Evolutionary conservation across 75 land plant species (phyloP).

Genomic region (Cryptomeria japonica): DNA sequence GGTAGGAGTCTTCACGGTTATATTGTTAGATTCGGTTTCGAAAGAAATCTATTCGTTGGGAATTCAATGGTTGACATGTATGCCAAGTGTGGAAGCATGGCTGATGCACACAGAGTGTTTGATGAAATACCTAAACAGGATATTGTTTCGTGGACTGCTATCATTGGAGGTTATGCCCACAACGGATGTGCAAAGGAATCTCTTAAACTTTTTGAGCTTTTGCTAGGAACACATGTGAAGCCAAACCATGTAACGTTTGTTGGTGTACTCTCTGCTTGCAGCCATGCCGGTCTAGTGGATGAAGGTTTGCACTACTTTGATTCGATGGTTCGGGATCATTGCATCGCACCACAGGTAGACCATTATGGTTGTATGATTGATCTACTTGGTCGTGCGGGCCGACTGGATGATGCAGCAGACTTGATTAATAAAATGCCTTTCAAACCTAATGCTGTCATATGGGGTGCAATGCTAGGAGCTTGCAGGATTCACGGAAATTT

Average conservation of each 20-base stretch:
- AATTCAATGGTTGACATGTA: conserved; percentile 54
- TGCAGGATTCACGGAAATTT: conserved; percentile 13
- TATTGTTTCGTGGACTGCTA: conserved; percentile 27
- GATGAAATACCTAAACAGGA: conserved; percentile 22
- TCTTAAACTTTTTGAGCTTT: conserved; percentile 6
- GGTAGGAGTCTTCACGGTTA: conserved; percentile 43
- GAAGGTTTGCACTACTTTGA: conserved; percentile 7
- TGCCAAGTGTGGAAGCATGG: conserved; percentile 15
- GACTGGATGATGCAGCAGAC: conserved; percentile 4
- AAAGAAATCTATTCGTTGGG: conserved; percentile 24
- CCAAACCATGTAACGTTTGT: conserved; percentile 21
- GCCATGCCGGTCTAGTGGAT: conserved; percentile 19
- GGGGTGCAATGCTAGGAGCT: conserved; percentile 20
- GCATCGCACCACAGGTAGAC: conserved; percentile 12
- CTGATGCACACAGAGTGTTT: conserved; percentile 19
- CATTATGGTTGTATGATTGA: conserved; percentile 23
- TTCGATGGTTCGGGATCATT: conserved; percentile 11
- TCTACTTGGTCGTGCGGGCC: conserved; percentile 29
- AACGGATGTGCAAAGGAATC: conserved; percentile 13
- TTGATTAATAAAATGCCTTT: conserved; percentile 18
- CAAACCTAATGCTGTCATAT: conserved; percentile 11
- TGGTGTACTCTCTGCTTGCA: conserved; percentile 28
- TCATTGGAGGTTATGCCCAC: conserved; percentile 19
- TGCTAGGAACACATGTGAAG: not conserved
- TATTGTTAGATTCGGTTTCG: conserved; percentile 26